Evolutionary conservation across 2,329 filamentous ascomycete genomes (phyloP).

Genomic region (Hypoxylon sp.): DNA sequence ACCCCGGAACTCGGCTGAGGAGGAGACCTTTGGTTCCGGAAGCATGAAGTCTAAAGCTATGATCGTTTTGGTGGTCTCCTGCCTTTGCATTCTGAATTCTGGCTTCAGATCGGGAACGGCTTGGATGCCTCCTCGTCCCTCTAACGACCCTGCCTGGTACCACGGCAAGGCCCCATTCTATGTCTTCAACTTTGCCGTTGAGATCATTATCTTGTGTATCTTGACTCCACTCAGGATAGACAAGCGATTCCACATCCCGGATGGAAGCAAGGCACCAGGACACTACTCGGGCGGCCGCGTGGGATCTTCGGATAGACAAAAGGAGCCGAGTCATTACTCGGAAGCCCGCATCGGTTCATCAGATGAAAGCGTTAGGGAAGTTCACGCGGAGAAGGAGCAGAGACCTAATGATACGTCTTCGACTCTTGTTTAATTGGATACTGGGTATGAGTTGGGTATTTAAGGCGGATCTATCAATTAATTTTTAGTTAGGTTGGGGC

Average conservation of each 20-base stretch:
- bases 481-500: not conserved
- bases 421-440: not conserved
- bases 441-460: too few relatives aligned
- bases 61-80: conserved; percentile 44
- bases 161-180: conserved; percentile 53
- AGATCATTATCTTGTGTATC: conserved; percentile 45
- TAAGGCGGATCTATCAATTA: not conserved
- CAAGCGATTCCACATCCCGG: conserved; percentile 46
- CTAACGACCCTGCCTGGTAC: conserved; percentile 48
- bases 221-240: conserved; percentile 44
- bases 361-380: not conserved
- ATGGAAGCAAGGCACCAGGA: conserved; percentile 44
- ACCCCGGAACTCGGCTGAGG: conserved; percentile 42
- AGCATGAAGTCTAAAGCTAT: conserved; percentile 47
- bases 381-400: not conserved
- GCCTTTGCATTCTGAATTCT: conserved; percentile 42
- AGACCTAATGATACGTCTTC: not conserved
- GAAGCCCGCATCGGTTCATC: not conserved
- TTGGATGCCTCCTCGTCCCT: conserved; percentile 43
- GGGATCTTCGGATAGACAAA: conserved; percentile 7
- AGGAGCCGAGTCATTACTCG: not conserved
- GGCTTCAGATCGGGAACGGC: conserved; percentile 48
- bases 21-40: conserved; percentile 53
- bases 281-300: conserved; percentile 41
- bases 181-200: conserved; percentile 52